A percentile compares a stretch with the other conserved stretches of the same genome.
Conservation (phyloP, 2,329 filamentous ascomycete genomes). For the Cadophora sp. region DNA sequence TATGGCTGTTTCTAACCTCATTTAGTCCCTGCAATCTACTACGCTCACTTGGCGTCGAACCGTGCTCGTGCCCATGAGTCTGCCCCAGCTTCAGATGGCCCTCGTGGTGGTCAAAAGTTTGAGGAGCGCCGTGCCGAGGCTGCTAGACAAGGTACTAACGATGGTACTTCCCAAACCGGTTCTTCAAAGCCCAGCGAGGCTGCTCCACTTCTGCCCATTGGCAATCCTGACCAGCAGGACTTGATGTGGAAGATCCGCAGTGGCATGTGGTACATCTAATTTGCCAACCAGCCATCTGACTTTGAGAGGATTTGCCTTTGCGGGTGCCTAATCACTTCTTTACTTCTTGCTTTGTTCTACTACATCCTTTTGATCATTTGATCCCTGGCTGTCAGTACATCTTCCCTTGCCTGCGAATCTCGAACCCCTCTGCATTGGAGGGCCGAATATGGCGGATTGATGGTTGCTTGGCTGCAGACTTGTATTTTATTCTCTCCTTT, state of each 20-base stretch:
- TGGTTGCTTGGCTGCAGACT: slow-evolving; percentile 24
- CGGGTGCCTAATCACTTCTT: slow-evolving; percentile 31
- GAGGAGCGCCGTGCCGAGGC: slow-evolving; percentile 38
- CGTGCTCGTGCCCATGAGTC: slow-evolving; percentile 80
- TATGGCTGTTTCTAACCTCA: slow-evolving; percentile 1
- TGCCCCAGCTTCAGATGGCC: slow-evolving; percentile 52
- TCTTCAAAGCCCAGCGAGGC: slow-evolving; percentile 30
- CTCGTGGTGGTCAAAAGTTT: slow-evolving; percentile 52
- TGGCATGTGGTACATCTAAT: slow-evolving; percentile 46
- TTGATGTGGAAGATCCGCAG: slow-evolving; percentile 35
- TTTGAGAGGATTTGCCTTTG: slow-evolving; percentile 30
- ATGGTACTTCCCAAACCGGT: slow-evolving; percentile 35
- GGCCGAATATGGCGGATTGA: slow-evolving; percentile 23
- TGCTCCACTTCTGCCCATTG: slow-evolving; percentile 39
- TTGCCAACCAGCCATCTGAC: not conserved
- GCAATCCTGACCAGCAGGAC: slow-evolving; percentile 27
- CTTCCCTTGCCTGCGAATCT: slow-evolving; percentile 19
- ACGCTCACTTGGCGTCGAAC: slow-evolving; percentile 86
- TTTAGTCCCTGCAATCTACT: slow-evolving; percentile 83
- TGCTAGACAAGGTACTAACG: slow-evolving; percentile 14
- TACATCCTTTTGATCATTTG: slow-evolving; percentile 23
- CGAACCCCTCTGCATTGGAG: not conserved
- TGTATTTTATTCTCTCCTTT: slow-evolving; percentile 33
- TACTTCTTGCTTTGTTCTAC: slow-evolving; percentile 17
- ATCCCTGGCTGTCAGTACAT: slow-evolving; percentile 26